These are phyloP conservation scores for Phoenix roebelenii DNA, from an alignment of 176 grass and related monocot species.

Conservation along the genomic window DNA sequence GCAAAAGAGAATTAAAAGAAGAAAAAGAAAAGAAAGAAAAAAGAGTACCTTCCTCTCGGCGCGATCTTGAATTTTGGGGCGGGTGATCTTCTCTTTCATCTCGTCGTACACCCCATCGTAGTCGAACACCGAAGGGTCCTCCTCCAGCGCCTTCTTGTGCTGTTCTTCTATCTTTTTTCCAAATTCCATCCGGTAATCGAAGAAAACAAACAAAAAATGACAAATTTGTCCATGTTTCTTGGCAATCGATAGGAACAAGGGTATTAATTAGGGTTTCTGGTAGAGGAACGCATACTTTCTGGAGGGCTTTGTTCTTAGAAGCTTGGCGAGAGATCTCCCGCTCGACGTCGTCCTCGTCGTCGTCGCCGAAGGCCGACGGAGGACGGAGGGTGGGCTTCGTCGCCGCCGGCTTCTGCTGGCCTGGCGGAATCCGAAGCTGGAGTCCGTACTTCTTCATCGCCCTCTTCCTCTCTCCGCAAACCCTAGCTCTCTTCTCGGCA, in stretches of 20 bases:
- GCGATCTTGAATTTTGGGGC: constrained; percentile 69
- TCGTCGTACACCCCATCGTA: constrained; percentile 88
- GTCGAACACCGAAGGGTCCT: constrained; percentile 86
- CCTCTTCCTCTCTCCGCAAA: background rate
- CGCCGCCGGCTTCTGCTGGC: constrained; percentile 33
- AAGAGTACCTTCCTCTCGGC: constrained; percentile 49
- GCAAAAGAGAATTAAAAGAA: background rate
- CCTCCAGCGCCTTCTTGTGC: constrained; percentile 71
- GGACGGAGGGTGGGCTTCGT: constrained; percentile 21
- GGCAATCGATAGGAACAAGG: too few relatives aligned
- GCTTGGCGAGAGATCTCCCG: constrained; percentile 78
- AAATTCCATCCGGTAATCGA: too few relatives aligned
- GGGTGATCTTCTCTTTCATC: constrained; percentile 77
- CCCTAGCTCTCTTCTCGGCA: too few relatives aligned
- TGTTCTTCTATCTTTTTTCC: constrained; percentile 62
- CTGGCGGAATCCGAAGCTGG: constrained; percentile 49
- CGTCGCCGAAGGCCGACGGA: constrained; percentile 44
- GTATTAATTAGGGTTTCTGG: too few relatives aligned
- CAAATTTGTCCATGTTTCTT: too few relatives aligned
- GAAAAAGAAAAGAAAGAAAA: background rate
- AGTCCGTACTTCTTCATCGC: constrained; percentile 84
- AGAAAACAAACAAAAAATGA: too few relatives aligned
- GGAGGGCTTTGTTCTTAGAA: constrained; percentile 53
- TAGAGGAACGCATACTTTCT: constrained; percentile 45
- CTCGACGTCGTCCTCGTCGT: constrained; percentile 67